A percentile compares a stretch with the other conserved stretches of the same genome.
Evolutionary conservation across 257 asterid genomes (phyloP).

Genomic region (Cordia subcordata): DNA sequence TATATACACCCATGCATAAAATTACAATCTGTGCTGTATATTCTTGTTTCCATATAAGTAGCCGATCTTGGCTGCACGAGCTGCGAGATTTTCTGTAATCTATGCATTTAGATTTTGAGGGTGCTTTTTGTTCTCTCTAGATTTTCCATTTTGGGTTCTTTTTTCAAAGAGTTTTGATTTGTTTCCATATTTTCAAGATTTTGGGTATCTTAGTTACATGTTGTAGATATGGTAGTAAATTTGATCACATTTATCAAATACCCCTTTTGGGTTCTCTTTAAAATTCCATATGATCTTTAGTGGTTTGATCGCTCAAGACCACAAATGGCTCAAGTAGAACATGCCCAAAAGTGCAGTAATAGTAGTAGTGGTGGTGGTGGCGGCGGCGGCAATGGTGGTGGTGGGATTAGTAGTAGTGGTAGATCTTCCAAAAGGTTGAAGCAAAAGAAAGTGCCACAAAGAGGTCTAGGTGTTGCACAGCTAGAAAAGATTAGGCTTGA

Average conservation of each 20-base stretch:
- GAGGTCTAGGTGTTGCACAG: slow-evolving; percentile 96
- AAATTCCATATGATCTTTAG: slow-evolving; percentile 20
- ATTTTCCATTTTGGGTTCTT: slow-evolving; percentile 22
- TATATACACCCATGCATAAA: slow-evolving; percentile 8
- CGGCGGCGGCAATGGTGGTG: slow-evolving; percentile 5
- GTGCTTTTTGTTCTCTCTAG: slow-evolving; percentile 8
- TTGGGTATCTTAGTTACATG: slow-evolving; percentile 31
- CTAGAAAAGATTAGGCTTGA: slow-evolving; percentile 78
- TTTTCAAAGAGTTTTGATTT: slow-evolving; percentile 23
- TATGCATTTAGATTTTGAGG: slow-evolving; percentile 26
- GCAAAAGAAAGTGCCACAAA: slow-evolving; percentile 77
- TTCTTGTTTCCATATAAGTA: slow-evolving; percentile 32
- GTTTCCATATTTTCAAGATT: slow-evolving; percentile 24
- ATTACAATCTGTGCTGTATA: slow-evolving; percentile 37
- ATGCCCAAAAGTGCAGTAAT: slow-evolving; percentile 25
- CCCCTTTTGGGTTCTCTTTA: slow-evolving; percentile 28
- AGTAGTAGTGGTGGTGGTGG: slow-evolving; percentile 31
- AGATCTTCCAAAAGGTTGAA: slow-evolving; percentile 49
- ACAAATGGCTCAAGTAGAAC: slow-evolving; percentile 63
- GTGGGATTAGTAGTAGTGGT: slow-evolving; percentile 13
- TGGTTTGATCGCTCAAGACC: slow-evolving; percentile 39
- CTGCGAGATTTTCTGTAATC: slow-evolving; percentile 32
- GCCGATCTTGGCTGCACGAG: slow-evolving; percentile 30
- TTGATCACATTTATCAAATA: slow-evolving; percentile 9
- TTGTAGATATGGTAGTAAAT: slow-evolving; percentile 35